Conservation (phyloP, 805 yeast genomes). For the Lipomyces spencermartinsiae region DNA sequence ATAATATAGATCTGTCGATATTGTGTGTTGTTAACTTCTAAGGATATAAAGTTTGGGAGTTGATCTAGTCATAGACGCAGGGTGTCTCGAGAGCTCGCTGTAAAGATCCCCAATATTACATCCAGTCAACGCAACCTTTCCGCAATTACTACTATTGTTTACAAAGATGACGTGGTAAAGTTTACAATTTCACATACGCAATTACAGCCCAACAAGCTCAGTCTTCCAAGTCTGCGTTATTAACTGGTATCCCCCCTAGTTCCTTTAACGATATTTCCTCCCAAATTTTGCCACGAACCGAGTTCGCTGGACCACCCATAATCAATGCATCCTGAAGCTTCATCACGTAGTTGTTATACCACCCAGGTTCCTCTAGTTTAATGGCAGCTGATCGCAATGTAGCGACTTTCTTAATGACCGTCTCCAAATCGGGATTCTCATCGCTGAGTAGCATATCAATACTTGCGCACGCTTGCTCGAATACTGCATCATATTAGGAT, state of each 20-base stretch:
- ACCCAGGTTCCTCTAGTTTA: conserved; percentile 23
- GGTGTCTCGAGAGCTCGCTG: not conserved
- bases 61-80: not conserved
- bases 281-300: not conserved
- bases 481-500: conserved; percentile 7
- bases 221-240: not conserved
- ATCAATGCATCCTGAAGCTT: conserved; percentile 19
- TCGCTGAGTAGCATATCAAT: not conserved
- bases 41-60: not conserved
- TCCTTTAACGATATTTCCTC: not conserved
- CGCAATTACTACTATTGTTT: not conserved
- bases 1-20: not conserved
- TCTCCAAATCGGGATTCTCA: conserved; percentile 8
- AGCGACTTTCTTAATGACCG: conserved; percentile 6
- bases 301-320: conserved; percentile 12
- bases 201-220: not conserved
- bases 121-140: not conserved
- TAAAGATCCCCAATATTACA: not conserved
- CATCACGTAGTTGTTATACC: conserved; percentile 22
- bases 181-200: not conserved
- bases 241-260: not conserved
- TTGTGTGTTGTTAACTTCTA: not conserved
- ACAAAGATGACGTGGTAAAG: not conserved
- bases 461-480: conserved; percentile 12
- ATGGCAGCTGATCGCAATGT: conserved; percentile 14